Evolutionary conservation across 2,329 filamentous ascomycete genomes (phyloP), one percentile per base, ranked within the genome.

Genomic region (Trichoderma sp.): DNA sequence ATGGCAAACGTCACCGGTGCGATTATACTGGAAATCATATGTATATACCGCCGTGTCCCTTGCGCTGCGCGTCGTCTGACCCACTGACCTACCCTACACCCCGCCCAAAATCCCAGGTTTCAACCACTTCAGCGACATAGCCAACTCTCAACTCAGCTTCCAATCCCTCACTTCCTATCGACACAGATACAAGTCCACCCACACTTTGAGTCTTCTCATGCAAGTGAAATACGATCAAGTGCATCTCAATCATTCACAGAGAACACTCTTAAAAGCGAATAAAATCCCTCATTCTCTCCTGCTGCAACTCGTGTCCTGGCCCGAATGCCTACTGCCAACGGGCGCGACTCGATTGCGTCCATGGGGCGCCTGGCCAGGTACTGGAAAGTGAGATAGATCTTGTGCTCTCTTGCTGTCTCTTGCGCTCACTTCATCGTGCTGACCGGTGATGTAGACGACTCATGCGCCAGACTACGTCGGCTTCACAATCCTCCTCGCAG

Each of bases 381-480:
- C 68, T 85, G 83, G 82, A 79, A 77, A 73, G 83, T 82, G 73
- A 63, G 72, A 47, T 47, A 14, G 19, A 39, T 39, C 4, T 10
- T 39, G 5, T 39, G 1, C n/a, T n/a, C 9, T 45, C 10, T n/a
- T 21, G 10, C 5, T 24, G 0, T 44, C 28, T 6, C 26, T 30
- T 19, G 2, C 2, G 28, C 28, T 3, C 14, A 7, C 1, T 7
- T 44, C 15, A 26, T 44, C 52, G 19, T 26, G 9, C 19, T n/a
- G 34, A 39, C 19, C 30, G 5, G 17, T 48, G 10, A 10, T 30
- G 24, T 72, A 92, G 86, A 89, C 88, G 74, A 93, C 91, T 1
- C 95, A 97, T 80, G 91, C 91, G 12, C 87, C 91, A 6, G 95
- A 99, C 76, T 97, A 96, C 78, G 78, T 96, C 34, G 92, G 92